phyloP scores from a whole-genome alignment of 2,329 filamentous ascomycete species.

The Huntiella abstrusa region DNA sequence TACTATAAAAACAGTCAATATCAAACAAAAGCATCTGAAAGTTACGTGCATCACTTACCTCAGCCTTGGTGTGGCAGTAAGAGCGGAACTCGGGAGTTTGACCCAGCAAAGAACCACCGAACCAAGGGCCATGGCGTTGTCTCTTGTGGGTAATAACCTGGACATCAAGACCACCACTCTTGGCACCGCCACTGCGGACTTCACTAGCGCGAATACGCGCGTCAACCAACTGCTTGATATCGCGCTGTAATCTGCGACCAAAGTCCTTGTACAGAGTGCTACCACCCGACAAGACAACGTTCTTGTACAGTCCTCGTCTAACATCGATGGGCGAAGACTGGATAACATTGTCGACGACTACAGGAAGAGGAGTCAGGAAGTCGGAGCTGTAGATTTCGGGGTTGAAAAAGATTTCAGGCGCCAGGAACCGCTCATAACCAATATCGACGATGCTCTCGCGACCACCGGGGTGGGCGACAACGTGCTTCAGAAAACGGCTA shows the following conservation, averaged over 20 bases:
- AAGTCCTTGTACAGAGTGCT: constrained; percentile 99
- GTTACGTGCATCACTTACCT: constrained; percentile 25
- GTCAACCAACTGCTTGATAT: constrained; percentile 92
- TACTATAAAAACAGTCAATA: constrained; percentile 36
- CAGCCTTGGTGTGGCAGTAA: constrained; percentile 89
- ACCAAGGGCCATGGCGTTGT: constrained; percentile 95
- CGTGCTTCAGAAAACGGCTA: constrained; percentile 77
- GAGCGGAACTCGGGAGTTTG: constrained; percentile 97
- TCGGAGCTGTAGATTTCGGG: constrained; percentile 98
- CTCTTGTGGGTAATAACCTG: constrained; percentile 96
- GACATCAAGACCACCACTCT: constrained; percentile 85
- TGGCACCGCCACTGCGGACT: constrained; percentile 74
- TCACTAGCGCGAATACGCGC: constrained; percentile 84
- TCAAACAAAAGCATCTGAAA: not conserved
- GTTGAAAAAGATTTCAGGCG: constrained; percentile 99
- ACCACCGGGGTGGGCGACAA: constrained; percentile 69
- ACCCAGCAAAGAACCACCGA: constrained; percentile 85
- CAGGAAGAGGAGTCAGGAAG: constrained; percentile 86
- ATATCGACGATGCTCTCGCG: constrained; percentile 75
- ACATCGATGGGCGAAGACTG: constrained; percentile 97
- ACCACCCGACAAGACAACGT: constrained; percentile 93
- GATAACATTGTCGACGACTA: constrained; percentile 89
- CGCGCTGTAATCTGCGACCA: constrained; percentile 81
- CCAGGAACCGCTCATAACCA: constrained; percentile 93
- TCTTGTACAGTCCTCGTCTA: constrained; percentile 93